Evolutionary conservation across 2,329 filamentous ascomycete species (phyloP).

Genomic region (Calonectria fujianensis): DNA sequence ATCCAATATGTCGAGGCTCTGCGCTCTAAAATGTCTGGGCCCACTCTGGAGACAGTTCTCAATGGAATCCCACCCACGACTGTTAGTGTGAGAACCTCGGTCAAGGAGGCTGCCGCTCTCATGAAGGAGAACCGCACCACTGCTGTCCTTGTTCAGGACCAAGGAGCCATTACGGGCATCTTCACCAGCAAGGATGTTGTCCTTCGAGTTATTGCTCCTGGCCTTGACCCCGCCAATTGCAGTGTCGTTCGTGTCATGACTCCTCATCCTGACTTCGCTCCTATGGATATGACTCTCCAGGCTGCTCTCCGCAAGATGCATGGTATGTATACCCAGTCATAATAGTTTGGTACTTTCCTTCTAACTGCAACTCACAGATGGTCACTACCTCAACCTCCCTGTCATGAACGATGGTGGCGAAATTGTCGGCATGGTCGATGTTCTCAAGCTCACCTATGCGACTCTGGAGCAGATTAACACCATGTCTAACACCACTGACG

Average conservation of each 20-base stretch:
- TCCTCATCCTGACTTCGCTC: constrained; percentile 98
- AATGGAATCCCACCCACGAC: constrained; percentile 94
- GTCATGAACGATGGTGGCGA: constrained; percentile 98
- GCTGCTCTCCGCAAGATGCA: constrained; percentile 99
- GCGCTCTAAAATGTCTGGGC: constrained; percentile 96
- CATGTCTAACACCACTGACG: constrained; percentile 90
- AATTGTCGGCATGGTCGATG: constrained; percentile 99
- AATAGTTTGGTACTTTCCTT: constrained; percentile 35
- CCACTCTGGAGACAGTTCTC: constrained; percentile 94
- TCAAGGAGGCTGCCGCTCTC: constrained; percentile 93
- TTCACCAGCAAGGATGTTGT: constrained; percentile 99
- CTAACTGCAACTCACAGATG: constrained; percentile 76
- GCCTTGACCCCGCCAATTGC: constrained; percentile 94
- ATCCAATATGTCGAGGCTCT: constrained; percentile 99
- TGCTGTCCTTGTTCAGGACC: constrained; percentile 95
- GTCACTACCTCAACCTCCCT: constrained; percentile 97
- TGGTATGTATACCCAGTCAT: constrained; percentile 73
- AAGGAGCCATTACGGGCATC: constrained; percentile 97
- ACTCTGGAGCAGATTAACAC: constrained; percentile 98
- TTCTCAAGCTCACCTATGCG: constrained; percentile 97
- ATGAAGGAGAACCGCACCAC: constrained; percentile 99
- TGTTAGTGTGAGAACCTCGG: constrained; percentile 95
- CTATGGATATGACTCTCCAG: constrained; percentile 99
- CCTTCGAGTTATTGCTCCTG: constrained; percentile 96
- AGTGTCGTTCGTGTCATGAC: constrained; percentile 99